Base-by-base conservation (phyloP, 2,329 filamentous ascomycete species). In the Colletotrichum sojae region DNA sequence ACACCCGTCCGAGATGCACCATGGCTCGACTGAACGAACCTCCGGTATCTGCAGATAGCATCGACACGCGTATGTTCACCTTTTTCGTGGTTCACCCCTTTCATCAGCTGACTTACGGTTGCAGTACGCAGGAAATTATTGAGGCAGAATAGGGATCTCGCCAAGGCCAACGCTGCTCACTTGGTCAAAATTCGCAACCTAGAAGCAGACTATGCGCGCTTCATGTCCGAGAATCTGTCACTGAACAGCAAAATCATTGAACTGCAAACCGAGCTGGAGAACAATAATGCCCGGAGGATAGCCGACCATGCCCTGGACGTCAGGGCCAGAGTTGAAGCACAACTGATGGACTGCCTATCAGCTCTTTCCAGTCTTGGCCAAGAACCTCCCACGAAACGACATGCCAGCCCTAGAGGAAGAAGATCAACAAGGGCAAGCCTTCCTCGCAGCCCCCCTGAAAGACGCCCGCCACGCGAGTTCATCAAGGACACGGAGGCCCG, bases 21-120 rank as follows among this genome's bases (percentile, higher is more conserved):
- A 95, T 95, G 93, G 93, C 93, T 82, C 89, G 92, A 83, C 86
- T 95, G 74, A 95, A 95, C 83, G 92, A 94, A 85, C 88, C 88
- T 77, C 86, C 89, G 72, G 83, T 86, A 82, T 87, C 91, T 76
- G 86, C 85, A 78, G 92, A 94, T 81, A 90, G 85, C 77, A 81
- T 94, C 73, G 92, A 95, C 78, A 90, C 87, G 77, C 83, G 92
- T 94, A 85, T 79, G 91, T 87, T 71, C 45, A 49, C 20, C 31
- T 49, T 36, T 53, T 48, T 45, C 16, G 15, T 22, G 15, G 6
- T 16, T 10, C 18, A 16, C 55, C 48, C 45, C 12, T 36, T 45
- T 52, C 39, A 73, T 71, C 73, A 71, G 73, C 65, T 71, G 68
- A 65, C 71, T 71, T 62, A 20, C 52, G n/a, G 25, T 20, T 52